Base-by-base conservation (phyloP, 805 yeast genomes). In the Hanseniaspora guilliermondii region DNA sequence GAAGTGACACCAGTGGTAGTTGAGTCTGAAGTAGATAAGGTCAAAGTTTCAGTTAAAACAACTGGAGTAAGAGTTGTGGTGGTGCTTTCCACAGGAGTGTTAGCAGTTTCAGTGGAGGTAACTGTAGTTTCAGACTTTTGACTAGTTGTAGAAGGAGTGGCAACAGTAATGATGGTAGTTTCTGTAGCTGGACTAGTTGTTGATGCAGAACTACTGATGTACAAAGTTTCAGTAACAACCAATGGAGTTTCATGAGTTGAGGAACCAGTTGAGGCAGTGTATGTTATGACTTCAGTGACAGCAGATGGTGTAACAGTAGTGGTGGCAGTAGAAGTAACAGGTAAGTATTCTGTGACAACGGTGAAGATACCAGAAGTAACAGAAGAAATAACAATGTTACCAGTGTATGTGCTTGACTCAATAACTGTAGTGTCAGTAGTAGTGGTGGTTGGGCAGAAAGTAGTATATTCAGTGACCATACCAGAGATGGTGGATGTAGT, bases 291-390 rank as follows among this genome's bases (percentile, higher is more conserved):
- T 32, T 44, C 32, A 36, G 30, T 41, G 4, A 40, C 2, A 32
- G 49, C 47, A 25, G 49, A 32, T 21, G 53, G 33, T 11, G 42
- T 47, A 27, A 25, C 32, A 42, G 39, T 42, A 19, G 48, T 36
- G 19, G 42, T 27, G 27, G 45, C 49, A 53, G 49, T 30, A 21
- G 48, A 14, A 38, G 57, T 38, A 40, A 49, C 47, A 50, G 60
- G 60, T 47, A 54, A 44, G 47, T 57, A 59, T n/a, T 55, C 48
- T 37, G 61, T 59, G 49, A 56, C 48, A 33, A 57, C 60, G 37
- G 60, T 56, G 55, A 47, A 59, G 17, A 59, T 44, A 35, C 55
- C 56, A 9, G 55, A 50, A 37, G 56, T 35, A 4, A 57, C 54
- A 30, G 56, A 57, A 6, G 58, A 39, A 35, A 56, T 47, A 27